Evolutionary conservation across 805 yeast genomes (phyloP).

Genomic region (Ogataea siamensis): DNA sequence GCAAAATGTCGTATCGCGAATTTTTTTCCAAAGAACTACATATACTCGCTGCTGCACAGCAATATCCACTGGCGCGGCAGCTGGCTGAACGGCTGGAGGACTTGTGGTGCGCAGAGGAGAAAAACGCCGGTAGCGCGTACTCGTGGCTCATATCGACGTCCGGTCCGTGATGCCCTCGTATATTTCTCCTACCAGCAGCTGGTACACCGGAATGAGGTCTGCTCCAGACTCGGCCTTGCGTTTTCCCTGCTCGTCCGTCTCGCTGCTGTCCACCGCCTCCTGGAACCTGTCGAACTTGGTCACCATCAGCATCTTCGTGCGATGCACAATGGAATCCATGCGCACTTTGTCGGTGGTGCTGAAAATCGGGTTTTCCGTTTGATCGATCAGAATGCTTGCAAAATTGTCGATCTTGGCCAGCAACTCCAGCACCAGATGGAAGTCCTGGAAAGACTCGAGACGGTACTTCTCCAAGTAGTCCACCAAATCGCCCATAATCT

Average conservation of each 20-base stretch:
- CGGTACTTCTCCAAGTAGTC: conserved; percentile 52
- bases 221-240: conserved; percentile 6
- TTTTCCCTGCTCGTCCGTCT: conserved; percentile 9
- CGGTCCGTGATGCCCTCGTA: conserved; percentile 37
- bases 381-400: conserved; percentile 32
- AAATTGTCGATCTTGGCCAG: conserved; percentile 32
- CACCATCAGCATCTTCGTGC: conserved; percentile 32
- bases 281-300: conserved; percentile 31
- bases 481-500: conserved; percentile 63
- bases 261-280: conserved; percentile 7
- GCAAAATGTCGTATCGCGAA: conserved; percentile 24
- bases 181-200: conserved; percentile 33
- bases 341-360: conserved; percentile 36
- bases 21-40: conserved; percentile 30
- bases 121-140: conserved; percentile 6
- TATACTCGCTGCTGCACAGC: conserved; percentile 12
- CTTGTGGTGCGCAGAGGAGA: conserved; percentile 30
- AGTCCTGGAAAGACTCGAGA: conserved; percentile 22
- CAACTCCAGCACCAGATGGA: conserved; percentile 23
- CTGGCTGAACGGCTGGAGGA: conserved; percentile 28
- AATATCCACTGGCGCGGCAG: conserved; percentile 15
- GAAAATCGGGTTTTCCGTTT: conserved; percentile 17
- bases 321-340: conserved; percentile 31
- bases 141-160: conserved; percentile 29
- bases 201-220: conserved; percentile 19